A percentile compares a stretch with the other conserved stretches of the same genome.
Conservation (phyloP, 2,329 filamentous ascomycete species). For the Delphinella strobiligena region DNA sequence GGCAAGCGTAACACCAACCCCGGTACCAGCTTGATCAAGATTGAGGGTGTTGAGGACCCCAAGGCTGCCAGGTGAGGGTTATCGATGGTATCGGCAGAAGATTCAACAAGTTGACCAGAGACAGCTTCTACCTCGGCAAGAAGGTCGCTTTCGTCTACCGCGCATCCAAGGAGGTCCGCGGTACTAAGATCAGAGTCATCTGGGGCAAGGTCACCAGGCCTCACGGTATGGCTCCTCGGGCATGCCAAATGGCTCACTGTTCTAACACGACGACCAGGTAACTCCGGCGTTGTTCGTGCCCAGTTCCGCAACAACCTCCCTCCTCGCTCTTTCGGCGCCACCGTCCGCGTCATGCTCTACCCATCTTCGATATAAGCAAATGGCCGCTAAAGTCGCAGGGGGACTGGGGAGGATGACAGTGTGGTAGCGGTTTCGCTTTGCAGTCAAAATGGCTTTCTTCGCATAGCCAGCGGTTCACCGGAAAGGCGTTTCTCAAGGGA, state of each 20-base stretch:
- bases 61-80: slow-evolving; percentile 64
- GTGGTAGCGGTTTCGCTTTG: slow-evolving; percentile 8
- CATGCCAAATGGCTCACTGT: slow-evolving; percentile 5
- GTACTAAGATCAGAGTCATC: slow-evolving; percentile 96
- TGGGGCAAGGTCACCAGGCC: slow-evolving; percentile 97
- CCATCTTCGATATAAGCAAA: slow-evolving; percentile 26
- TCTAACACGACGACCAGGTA: slow-evolving; percentile 46
- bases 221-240: slow-evolving; percentile 54
- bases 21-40: slow-evolving; percentile 78
- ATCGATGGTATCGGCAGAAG: not conserved
- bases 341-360: slow-evolving; percentile 29
- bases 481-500: slow-evolving; percentile 9
- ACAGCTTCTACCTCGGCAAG: slow-evolving; percentile 92
- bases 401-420: slow-evolving; percentile 7
- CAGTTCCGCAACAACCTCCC: slow-evolving; percentile 96
- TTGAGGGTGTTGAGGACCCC: slow-evolving; percentile 91
- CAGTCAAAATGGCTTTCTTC: slow-evolving; percentile 7
- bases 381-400: slow-evolving; percentile 1
- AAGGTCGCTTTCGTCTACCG: slow-evolving; percentile 98
- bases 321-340: slow-evolving; percentile 80
- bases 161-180: slow-evolving; percentile 84
- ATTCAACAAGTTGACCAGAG: slow-evolving; percentile 5
- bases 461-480: slow-evolving; percentile 7
- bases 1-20: slow-evolving; percentile 85
- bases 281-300: slow-evolving; percentile 95